phyloP scores from a whole-genome alignment of 2,329 filamentous ascomycete genomes.

The Diaporthe destruens region DNA sequence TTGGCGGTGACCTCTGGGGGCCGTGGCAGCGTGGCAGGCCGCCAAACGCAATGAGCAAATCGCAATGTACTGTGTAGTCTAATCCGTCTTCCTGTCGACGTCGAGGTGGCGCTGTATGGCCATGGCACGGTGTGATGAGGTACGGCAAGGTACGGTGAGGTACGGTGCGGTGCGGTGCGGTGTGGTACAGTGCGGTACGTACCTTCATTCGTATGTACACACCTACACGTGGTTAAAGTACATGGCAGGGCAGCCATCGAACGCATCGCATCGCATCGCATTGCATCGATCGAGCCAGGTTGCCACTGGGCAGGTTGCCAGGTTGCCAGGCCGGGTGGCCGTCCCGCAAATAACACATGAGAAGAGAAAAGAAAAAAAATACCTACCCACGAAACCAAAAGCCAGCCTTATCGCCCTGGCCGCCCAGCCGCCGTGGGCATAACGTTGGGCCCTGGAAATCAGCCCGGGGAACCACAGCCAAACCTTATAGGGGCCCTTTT shows the following conservation, averaged over 20 bases:
- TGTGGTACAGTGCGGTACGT: neutral
- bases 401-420: conserved; percentile 29
- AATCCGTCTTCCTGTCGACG: conserved; percentile 1
- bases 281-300: conserved; percentile 22
- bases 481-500: conserved; percentile 4
- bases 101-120: neutral
- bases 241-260: neutral
- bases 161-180: no score
- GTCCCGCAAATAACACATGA: neutral
- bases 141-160: no score
- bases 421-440: conserved; percentile 17
- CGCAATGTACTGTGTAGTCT: no score
- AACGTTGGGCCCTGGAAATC: conserved; percentile 31
- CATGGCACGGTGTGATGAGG: no score
- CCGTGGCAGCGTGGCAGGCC: neutral
- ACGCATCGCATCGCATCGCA: conserved; percentile 1
- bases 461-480: conserved; percentile 22
- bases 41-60: neutral
- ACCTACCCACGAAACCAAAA: conserved; percentile 32
- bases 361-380: neutral
- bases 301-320: neutral
- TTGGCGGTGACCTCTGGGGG: neutral
- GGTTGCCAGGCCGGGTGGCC: conserved; percentile 3
- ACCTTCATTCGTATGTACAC: neutral
- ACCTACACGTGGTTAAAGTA: neutral